Evolutionary conservation across 2,329 filamentous ascomycete species (phyloP).

Genomic region (Orbilia ellipsospora): DNA sequence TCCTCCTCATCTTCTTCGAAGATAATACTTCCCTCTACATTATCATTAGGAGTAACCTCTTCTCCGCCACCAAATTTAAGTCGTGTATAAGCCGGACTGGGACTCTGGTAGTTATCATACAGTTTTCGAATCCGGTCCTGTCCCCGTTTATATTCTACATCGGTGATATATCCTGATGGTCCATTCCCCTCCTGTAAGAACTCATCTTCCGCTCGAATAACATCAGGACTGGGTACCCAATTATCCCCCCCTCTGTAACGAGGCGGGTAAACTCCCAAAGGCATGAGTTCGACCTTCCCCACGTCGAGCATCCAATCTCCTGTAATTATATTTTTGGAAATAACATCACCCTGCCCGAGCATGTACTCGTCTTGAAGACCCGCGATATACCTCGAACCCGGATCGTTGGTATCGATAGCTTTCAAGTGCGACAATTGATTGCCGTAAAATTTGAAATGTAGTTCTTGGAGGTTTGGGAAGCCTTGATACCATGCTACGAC

Average conservation of each 20-base stretch:
- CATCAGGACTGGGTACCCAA: constrained; percentile 5
- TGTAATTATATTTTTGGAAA: background rate
- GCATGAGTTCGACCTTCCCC: background rate
- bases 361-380: background rate
- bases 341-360: background rate
- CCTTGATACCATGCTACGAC: constrained; percentile 4
- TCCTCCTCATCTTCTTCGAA: constrained; percentile 1
- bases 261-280: constrained; percentile 6
- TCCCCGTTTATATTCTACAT: constrained; percentile 13
- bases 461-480: background rate
- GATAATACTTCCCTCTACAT: background rate
- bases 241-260: constrained; percentile 1
- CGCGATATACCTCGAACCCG: background rate
- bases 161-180: constrained; percentile 4
- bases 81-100: background rate
- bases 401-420: background rate
- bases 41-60: background rate
- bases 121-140: background rate
- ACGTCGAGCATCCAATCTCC: background rate
- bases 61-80: background rate
- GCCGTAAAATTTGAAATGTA: background rate
- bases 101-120: constrained; percentile 1
- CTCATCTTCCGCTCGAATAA: constrained; percentile 1
- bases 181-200: background rate
- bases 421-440: background rate